phyloP scores from a whole-genome alignment of 148 eudicot genomes.

The Bassia scoparia region DNA sequence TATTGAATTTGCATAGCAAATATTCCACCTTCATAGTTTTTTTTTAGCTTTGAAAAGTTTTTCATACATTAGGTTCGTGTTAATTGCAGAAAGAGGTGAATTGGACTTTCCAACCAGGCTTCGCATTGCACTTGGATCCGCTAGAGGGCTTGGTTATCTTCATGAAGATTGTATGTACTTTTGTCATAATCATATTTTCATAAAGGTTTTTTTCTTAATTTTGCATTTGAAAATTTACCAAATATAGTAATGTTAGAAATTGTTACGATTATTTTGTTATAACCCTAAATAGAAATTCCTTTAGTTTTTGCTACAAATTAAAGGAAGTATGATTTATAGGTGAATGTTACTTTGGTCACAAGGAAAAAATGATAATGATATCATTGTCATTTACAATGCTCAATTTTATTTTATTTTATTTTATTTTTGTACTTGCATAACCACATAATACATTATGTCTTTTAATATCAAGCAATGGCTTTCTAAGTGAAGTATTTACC shows the following conservation, averaged over 20 bases:
- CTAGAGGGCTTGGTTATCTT: constrained; percentile 82
- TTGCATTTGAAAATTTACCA: no score
- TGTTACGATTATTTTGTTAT: no score
- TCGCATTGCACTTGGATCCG: constrained; percentile 82
- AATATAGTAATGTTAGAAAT: no score
- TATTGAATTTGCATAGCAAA: no score
- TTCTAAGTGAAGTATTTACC: background rate
- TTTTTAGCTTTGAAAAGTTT: background rate
- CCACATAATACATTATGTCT: no score
- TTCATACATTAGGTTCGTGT: background rate
- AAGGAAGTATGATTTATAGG: no score
- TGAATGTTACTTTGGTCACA: background rate
- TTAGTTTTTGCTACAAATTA: background rate
- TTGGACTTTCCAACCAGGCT: constrained; percentile 69
- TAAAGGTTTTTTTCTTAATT: no score
- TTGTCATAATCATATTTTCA: no score
- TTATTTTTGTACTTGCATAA: background rate
- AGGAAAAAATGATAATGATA: background rate
- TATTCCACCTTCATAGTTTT: no score
- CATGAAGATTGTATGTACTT: constrained; percentile 75
- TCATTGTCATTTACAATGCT: background rate
- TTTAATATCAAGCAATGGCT: no score
- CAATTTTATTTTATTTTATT: background rate
- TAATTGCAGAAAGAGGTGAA: constrained; percentile 42
- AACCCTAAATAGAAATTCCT: no score